Percentiles rank a stretch among this genome's conserved stretches.
These are phyloP conservation scores for Clonostachys byssicola DNA, from an alignment of 2,329 filamentous ascomycete species.

Conservation along the genomic window DNA sequence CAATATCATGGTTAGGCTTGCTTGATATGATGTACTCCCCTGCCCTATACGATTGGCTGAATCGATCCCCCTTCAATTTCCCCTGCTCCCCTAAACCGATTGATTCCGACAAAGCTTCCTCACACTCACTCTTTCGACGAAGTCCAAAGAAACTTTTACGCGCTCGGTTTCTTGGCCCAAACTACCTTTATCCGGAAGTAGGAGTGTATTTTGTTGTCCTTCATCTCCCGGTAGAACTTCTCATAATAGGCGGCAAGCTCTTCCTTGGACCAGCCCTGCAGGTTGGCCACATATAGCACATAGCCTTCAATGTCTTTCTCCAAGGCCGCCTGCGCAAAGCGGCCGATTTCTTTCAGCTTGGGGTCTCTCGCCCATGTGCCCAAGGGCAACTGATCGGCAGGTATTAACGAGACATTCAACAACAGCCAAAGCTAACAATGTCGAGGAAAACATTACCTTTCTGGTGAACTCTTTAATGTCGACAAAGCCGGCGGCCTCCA, in stretches of 20 bases:
- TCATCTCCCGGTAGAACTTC: slow-evolving; percentile 18
- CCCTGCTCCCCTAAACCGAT: too few species aligned
- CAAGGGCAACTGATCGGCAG: slow-evolving; percentile 31
- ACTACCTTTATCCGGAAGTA: slow-evolving; percentile 15
- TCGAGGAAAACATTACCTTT: slow-evolving; percentile 2
- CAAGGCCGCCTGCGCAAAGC: slow-evolving; percentile 13
- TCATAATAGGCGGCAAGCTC: slow-evolving; percentile 20
- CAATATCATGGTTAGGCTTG: too few species aligned
- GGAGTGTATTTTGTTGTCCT: slow-evolving; percentile 10
- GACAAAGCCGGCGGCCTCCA: slow-evolving; percentile 7
- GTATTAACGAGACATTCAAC: slow-evolving; percentile 36
- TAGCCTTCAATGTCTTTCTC: slow-evolving; percentile 23
- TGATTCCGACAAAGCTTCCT: too few species aligned
- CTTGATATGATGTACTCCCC: too few species aligned
- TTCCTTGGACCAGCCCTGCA: slow-evolving; percentile 11
- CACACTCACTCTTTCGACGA: too few species aligned
- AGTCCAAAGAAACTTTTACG: slow-evolving; percentile 1
- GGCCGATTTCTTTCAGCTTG: slow-evolving; percentile 32
- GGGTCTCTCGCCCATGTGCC: slow-evolving; percentile 35
- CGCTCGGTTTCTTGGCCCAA: slow-evolving; percentile 13
- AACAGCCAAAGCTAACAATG: slow-evolving; percentile 30
- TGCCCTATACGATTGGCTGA: too few species aligned
- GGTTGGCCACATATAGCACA: slow-evolving; percentile 12
- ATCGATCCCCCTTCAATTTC: too few species aligned
- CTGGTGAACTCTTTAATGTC: slow-evolving; percentile 3